These are phyloP conservation scores for Trichoderma citrinoviride DNA, from an alignment of 2,329 filamentous ascomycete species.

Conservation along the genomic window DNA sequence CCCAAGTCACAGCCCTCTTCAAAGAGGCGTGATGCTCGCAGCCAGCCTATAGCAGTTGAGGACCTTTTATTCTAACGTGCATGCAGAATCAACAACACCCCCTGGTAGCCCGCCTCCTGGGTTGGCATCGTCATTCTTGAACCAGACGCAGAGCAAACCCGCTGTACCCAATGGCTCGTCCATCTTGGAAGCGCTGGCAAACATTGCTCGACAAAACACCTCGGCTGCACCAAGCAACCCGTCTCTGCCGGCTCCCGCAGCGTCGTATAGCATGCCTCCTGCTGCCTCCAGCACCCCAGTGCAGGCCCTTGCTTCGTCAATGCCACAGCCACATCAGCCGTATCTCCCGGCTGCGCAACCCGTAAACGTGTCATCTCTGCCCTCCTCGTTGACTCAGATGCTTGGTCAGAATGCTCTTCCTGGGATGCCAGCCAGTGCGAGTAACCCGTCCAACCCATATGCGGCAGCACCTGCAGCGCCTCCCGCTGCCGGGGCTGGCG, in stretches of 20 bases:
- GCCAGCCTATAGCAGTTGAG: neutral
- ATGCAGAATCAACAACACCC: conserved; percentile 70
- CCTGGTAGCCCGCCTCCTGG: conserved; percentile 57
- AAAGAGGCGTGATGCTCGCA: neutral
- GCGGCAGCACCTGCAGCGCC: conserved; percentile 33
- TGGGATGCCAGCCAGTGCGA: conserved; percentile 30
- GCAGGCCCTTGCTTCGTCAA: conserved; percentile 34
- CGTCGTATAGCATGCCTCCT: conserved; percentile 40
- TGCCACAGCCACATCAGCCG: conserved; percentile 32
- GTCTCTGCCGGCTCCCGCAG: conserved; percentile 41
- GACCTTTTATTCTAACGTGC: conserved; percentile 39
- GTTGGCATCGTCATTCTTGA: conserved; percentile 41
- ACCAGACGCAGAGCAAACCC: conserved; percentile 34
- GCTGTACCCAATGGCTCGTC: conserved; percentile 50
- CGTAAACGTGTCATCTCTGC: conserved; percentile 57
- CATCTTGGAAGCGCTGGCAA: conserved; percentile 76
- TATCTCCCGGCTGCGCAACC: conserved; percentile 51
- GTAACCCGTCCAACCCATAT: conserved; percentile 32
- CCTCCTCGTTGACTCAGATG: conserved; percentile 38
- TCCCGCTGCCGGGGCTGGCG: conserved; percentile 36
- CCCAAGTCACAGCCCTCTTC: neutral
- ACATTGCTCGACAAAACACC: conserved; percentile 73
- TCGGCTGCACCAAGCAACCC: conserved; percentile 45
- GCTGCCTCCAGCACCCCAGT: conserved; percentile 27
- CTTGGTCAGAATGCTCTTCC: conserved; percentile 36